Evolutionary conservation across 768 basidiomycete genomes (phyloP).

Genomic region (Rhodotorula diobovata): DNA sequence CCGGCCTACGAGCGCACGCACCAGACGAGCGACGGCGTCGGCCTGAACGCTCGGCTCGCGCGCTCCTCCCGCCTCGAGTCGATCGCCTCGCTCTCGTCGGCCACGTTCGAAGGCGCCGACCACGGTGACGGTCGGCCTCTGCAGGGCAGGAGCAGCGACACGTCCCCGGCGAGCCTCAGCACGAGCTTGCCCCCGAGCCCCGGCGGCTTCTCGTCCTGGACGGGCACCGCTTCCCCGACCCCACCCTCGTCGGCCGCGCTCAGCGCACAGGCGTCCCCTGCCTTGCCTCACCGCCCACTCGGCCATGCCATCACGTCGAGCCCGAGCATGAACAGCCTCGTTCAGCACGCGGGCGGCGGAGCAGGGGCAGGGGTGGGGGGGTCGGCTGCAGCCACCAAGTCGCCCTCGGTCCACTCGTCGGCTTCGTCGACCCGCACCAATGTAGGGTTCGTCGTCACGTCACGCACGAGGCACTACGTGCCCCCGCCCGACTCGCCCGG

Average conservation of each 20-base stretch:
- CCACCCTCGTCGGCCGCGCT: background rate
- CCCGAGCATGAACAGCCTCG: background rate
- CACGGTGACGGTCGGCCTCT: background rate
- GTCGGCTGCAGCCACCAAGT: background rate
- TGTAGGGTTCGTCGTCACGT: constrained; percentile 30
- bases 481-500: constrained; percentile 13
- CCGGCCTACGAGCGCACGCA: background rate
- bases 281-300: background rate
- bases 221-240: background rate
- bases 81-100: constrained; percentile 16
- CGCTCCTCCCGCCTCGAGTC: constrained; percentile 19
- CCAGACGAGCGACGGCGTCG: background rate
- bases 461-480: constrained; percentile 10
- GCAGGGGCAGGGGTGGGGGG: background rate
- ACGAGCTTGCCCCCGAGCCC: background rate
- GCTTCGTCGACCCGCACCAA: constrained; percentile 9
- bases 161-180: background rate
- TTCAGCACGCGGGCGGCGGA: too few species aligned
- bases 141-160: background rate
- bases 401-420: background rate
- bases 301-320: background rate
- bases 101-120: too few species aligned
- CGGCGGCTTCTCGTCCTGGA: background rate
- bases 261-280: background rate
- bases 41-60: background rate